Percentiles rank a stretch among this genome's conserved stretches.
Conservation (phyloP, 2,329 filamentous ascomycete species). For the Aspergillus pseudotamarii region DNA sequence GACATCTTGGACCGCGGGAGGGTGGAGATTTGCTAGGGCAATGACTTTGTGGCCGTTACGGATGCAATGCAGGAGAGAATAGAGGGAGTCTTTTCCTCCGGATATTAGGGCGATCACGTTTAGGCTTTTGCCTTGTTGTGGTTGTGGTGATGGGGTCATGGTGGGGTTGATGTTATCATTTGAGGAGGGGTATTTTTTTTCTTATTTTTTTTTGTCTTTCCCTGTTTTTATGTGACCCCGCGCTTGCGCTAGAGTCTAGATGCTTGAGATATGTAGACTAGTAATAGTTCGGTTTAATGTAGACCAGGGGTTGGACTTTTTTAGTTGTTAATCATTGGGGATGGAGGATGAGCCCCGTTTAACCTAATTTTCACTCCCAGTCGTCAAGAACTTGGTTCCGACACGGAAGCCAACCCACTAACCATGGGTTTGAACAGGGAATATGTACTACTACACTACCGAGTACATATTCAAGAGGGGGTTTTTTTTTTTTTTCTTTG, state of each 20-base stretch:
- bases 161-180: conserved; percentile 10
- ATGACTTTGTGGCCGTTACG: conserved; percentile 82
- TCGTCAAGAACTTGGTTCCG: not conserved
- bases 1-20: conserved; percentile 39
- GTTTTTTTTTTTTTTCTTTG: not conserved
- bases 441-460: too few relatives aligned
- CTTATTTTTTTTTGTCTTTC: not conserved
- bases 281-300: not conserved
- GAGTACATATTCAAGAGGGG: not conserved
- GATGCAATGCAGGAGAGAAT: conserved; percentile 85
- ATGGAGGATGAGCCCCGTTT: not conserved
- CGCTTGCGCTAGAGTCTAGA: not conserved
- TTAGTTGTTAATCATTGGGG: not conserved
- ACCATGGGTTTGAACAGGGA: not conserved
- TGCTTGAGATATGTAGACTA: not conserved
- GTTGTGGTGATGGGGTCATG: conserved; percentile 45
- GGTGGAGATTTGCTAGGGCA: conserved; percentile 86
- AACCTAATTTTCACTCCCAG: not conserved
- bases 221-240: not conserved
- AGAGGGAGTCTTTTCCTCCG: conserved; percentile 96
- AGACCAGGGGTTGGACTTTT: not conserved
- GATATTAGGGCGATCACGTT: conserved; percentile 92
- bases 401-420: not conserved
- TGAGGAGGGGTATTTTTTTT: not conserved
- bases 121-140: conserved; percentile 38